Conservation (phyloP, 1,139 yeast species). For the Magnusiomyces tetraspermus region DNA sequence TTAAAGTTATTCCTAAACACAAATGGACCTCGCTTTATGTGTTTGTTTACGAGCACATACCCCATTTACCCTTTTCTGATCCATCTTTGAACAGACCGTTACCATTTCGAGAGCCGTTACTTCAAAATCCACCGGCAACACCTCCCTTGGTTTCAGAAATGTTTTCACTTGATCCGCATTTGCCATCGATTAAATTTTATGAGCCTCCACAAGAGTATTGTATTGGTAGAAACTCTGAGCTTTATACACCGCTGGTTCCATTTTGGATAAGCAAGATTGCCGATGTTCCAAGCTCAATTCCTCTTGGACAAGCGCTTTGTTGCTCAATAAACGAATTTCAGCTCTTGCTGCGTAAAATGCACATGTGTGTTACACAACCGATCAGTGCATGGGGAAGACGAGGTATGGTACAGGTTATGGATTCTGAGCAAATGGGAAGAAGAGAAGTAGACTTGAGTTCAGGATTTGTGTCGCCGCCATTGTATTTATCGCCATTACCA, state of each 20-base stretch:
- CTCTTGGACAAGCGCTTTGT: slow-evolving; percentile 24
- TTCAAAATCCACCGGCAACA: neutral
- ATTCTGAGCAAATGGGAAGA: neutral
- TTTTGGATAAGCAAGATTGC: slow-evolving; percentile 15
- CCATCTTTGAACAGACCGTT: neutral
- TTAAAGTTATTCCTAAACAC: no score
- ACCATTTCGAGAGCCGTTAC: neutral
- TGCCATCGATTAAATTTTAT: no score
- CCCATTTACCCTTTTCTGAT: no score
- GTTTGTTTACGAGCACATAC: no score
- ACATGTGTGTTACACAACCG: neutral
- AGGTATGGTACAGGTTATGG: neutral
- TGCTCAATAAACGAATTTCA: slow-evolving; percentile 20
- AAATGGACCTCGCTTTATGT: no score
- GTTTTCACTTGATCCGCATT: no score
- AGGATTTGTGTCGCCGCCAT: neutral
- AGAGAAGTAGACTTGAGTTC: neutral
- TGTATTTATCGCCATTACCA: neutral
- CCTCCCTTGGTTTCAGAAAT: no score
- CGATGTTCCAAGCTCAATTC: slow-evolving; percentile 21
- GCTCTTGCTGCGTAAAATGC: slow-evolving; percentile 11
- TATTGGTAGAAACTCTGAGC: neutral
- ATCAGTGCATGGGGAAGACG: neutral
- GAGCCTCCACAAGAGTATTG: no score
- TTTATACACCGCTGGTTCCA: slow-evolving; percentile 3